phyloP scores from a whole-genome alignment of 306 rosid species.

The Lagenaria siceraria region DNA sequence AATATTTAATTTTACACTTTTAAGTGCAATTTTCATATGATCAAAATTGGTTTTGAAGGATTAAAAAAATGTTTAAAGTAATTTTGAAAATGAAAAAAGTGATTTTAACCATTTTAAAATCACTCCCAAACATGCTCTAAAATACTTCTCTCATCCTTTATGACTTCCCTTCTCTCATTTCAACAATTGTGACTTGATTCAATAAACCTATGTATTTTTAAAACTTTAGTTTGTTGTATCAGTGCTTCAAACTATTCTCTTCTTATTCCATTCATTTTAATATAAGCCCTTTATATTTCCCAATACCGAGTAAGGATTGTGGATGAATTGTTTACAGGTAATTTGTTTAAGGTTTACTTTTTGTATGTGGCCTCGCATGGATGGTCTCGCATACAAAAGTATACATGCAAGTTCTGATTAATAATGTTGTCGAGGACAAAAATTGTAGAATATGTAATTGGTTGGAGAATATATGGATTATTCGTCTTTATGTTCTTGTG shows the following conservation, averaged over 20 bases:
- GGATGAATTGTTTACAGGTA: background rate
- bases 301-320: background rate
- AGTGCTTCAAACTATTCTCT: background rate
- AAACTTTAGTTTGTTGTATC: background rate
- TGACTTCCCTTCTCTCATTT: background rate
- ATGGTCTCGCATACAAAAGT: background rate
- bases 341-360: background rate
- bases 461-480: background rate
- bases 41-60: no score
- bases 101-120: no score
- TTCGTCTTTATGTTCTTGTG: background rate
- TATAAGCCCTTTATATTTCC: background rate
- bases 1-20: no score
- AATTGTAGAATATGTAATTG: background rate
- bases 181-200: background rate
- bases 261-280: background rate
- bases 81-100: no score
- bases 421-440: background rate
- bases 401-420: background rate
- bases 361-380: background rate
- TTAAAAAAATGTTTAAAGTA: no score
- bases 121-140: no score
- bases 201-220: background rate
- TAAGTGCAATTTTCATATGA: no score
- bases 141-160: no score